Base-by-base conservation (phyloP, 169 alveolate species). In the Cryptosporidium muris region DNA sequence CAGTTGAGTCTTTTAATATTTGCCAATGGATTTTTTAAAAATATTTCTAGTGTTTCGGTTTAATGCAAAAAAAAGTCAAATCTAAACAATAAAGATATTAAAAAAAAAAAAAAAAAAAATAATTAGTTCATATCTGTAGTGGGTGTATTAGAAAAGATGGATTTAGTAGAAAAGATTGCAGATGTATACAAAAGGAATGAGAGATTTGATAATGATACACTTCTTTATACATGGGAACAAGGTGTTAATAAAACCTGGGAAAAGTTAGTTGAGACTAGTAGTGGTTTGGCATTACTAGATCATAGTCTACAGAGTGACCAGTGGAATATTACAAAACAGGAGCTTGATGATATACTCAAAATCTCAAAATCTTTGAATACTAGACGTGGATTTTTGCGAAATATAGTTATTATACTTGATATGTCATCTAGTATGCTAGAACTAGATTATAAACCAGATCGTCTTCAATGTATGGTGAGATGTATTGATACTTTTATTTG, bases 371-470 rank as follows among this genome's bases (percentile, higher is more conserved):
- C 9, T 40, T 37, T 60, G 4, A 74, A 60, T 58, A 42, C 45
- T 16, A 74, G 85, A 42, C 85, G 85, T 48, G 85, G 85, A 8
- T 25, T 74, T 43, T 68, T 74, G 3, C 40, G 85, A 42, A 74
- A 74, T 6, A 56, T 74, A 3, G 85, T 74, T 3, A 43, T 74
- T 36, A 74, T 74, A 40, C 42, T 74, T 16, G 85, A 74, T 43
- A 74, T 74, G 85, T 34, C 85, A 14, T 74, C 85, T 42, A 74
- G 48, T n/a, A 74, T 74, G 85, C n/a, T 58, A 64, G 85, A 74
- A 6, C 85, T 74, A 4, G 85, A 74, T 25, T 74, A 74, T 38
- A 74, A 74, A 51, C 85, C 85, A 2, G 85, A 74, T 11, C 51
- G 85, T 37, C 8, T 74, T 37, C 85, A 74, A 58, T 56, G 85